phyloP scores from a whole-genome alignment of 108 stramenopile species.

The Cafeteria roenbergensis region DNA sequence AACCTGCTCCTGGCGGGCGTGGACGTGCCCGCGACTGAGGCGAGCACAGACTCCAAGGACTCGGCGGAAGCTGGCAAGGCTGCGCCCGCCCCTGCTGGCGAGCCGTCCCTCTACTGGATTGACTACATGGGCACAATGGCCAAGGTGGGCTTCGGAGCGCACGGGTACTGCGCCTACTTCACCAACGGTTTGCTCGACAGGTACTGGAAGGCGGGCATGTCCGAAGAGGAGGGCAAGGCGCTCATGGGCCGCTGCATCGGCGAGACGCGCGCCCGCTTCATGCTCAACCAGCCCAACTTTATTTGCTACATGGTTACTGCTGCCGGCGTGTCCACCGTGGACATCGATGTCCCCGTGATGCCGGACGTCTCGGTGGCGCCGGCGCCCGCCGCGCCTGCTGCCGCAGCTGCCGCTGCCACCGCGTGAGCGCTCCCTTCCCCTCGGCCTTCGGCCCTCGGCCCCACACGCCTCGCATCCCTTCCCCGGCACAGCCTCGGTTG shows the following conservation, averaged over 20 bases:
- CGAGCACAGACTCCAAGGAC: not conserved
- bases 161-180: constrained; percentile 45
- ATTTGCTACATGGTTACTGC: constrained; percentile 32
- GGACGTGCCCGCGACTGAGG: constrained; percentile 12
- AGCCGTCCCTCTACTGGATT: constrained; percentile 31
- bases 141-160: constrained; percentile 43
- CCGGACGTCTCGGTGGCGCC: not conserved
- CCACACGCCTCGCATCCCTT: too few relatives aligned
- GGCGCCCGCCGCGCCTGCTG: not conserved
- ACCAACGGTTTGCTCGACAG: constrained; percentile 40
- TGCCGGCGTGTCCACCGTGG: constrained; percentile 2
- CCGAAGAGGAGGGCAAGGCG: constrained; percentile 33
- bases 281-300: constrained; percentile 45
- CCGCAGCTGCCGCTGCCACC: not conserved
- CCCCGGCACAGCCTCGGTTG: too few relatives aligned
- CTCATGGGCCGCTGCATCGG: constrained; percentile 36
- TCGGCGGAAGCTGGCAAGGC: not conserved
- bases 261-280: constrained; percentile 44
- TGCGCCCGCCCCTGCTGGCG: too few relatives aligned
- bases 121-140: constrained; percentile 48
- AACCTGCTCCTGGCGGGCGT: constrained; percentile 44
- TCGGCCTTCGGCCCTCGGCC: too few relatives aligned
- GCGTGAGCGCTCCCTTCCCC: too few relatives aligned
- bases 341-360: not conserved
- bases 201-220: constrained; percentile 35